Conservation (phyloP, 345 rosid species). For the Mercurialis annua region DNA sequence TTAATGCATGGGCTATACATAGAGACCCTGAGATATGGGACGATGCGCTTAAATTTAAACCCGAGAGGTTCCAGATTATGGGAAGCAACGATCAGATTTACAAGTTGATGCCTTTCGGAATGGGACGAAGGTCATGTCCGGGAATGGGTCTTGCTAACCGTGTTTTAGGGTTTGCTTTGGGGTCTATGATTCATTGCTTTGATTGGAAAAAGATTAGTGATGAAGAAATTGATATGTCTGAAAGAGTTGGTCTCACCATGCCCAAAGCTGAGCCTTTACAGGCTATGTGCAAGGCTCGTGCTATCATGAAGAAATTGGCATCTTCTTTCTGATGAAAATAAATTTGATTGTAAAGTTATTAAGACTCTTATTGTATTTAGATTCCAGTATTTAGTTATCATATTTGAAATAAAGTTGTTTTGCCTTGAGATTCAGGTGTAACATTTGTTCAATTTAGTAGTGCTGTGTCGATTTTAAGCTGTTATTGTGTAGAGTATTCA, state of each 20-base stretch:
- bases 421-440: no score
- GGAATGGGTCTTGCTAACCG: conserved; percentile 7
- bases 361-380: no score
- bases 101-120: conserved; percentile 9
- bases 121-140: conserved; percentile 3
- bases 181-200: background rate
- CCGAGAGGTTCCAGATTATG: conserved; percentile 9
- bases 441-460: no score
- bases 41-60: conserved; percentile 7
- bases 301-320: no score
- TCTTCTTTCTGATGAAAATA: no score
- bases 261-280: conserved; percentile 1
- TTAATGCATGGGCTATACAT: no score
- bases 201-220: conserved; percentile 6
- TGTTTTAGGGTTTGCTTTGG: background rate
- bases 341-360: no score
- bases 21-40: conserved; percentile 5
- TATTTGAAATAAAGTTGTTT: no score
- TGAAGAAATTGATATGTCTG: background rate
- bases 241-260: conserved; percentile 12
- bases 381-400: no score
- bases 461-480: no score
- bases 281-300: background rate
- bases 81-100: background rate
- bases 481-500: no score